Evolutionary conservation across 108 stramenopile species (phyloP).

Genomic region (Fistulifera pelliculosa): DNA sequence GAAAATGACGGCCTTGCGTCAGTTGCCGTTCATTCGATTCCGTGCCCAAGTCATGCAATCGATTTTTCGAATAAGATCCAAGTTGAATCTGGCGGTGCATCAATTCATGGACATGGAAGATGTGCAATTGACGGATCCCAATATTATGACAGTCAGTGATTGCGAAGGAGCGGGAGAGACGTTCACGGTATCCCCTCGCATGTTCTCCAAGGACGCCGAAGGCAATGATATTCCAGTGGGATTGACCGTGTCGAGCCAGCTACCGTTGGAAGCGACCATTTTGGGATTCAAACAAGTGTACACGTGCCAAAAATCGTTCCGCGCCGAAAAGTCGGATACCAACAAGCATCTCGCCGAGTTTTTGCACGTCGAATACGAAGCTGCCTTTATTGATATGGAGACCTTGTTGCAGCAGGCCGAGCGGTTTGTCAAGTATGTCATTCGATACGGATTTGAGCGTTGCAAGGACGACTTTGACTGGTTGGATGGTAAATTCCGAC

Average conservation of each 20-base stretch:
- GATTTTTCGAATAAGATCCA: slow-evolving; percentile 48
- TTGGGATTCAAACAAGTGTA: slow-evolving; percentile 85
- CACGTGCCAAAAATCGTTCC: slow-evolving; percentile 91
- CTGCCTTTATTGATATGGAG: slow-evolving; percentile 72
- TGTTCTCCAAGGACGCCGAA: slow-evolving; percentile 36
- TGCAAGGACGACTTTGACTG: slow-evolving; percentile 75
- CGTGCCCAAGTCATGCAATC: slow-evolving; percentile 44
- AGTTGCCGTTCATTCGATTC: slow-evolving; percentile 43
- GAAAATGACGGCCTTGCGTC: slow-evolving; percentile 41
- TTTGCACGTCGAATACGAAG: slow-evolving; percentile 91
- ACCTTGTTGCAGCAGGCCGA: slow-evolving; percentile 80
- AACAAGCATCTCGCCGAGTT: slow-evolving; percentile 92
- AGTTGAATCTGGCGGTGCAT: slow-evolving; percentile 54
- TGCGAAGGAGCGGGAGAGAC: slow-evolving; percentile 95
- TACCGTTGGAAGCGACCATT: slow-evolving; percentile 89
- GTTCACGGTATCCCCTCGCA: slow-evolving; percentile 61
- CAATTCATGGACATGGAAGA: slow-evolving; percentile 56
- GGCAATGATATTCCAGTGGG: slow-evolving; percentile 44
- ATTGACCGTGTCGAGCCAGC: slow-evolving; percentile 85
- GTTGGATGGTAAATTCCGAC: slow-evolving; percentile 59
- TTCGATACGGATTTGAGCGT: slow-evolving; percentile 68
- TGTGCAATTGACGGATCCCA: slow-evolving; percentile 47
- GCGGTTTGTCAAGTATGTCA: slow-evolving; percentile 87
- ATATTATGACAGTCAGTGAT: slow-evolving; percentile 76
- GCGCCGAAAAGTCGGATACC: slow-evolving; percentile 93